Conservation (phyloP, 768 basidiomycete genomes). For the Pseudohyphozyma bogoriensis region DNA sequence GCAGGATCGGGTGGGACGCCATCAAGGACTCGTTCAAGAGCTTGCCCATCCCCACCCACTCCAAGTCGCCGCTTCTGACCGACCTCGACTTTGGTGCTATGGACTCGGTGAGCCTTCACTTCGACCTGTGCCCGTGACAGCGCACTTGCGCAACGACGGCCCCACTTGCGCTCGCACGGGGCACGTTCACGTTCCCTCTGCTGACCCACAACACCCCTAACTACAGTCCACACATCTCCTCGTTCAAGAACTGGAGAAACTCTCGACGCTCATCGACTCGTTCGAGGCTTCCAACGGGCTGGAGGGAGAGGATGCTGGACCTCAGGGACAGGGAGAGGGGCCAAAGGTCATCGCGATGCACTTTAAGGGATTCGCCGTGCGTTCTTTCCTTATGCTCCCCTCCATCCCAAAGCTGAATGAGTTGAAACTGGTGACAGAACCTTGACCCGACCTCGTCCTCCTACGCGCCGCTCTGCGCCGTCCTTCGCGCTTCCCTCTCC, state of each 20-base stretch:
- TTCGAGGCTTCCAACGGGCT: neutral
- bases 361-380: constrained; percentile 23
- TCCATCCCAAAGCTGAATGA: no score
- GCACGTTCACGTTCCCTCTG: no score
- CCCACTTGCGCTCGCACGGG: neutral
- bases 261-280: constrained; percentile 17
- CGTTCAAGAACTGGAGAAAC: constrained; percentile 6
- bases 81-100: constrained; percentile 22
- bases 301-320: neutral
- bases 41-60: neutral
- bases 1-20: constrained; percentile 18
- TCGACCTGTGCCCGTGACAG: neutral
- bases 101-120: neutral
- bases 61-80: neutral
- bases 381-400: neutral
- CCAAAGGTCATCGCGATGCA: constrained; percentile 15
- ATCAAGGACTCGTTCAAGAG: neutral
- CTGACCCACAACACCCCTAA: no score
- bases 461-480: constrained; percentile 3
- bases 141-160: no score
- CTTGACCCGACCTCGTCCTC: constrained; percentile 8
- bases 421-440: constrained; percentile 5
- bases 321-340: neutral
- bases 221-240: constrained; percentile 2
- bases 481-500: constrained; percentile 8